Conservation (phyloP, 148 eudicot genomes). For the Diospyros lotus region DNA sequence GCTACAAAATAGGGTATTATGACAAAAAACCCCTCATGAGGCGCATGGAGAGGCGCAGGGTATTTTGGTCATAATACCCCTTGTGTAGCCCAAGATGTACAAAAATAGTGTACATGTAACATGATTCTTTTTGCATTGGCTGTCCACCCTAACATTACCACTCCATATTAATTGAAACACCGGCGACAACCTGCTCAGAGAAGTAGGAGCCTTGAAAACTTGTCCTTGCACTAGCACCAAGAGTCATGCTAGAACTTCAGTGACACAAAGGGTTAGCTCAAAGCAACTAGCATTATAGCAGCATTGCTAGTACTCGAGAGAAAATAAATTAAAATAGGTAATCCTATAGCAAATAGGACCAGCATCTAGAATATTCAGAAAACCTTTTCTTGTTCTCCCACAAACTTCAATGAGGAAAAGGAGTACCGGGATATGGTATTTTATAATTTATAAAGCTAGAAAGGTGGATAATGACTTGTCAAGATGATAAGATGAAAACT, state of each 20-base stretch:
- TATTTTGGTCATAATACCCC: no score
- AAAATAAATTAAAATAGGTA: neutral
- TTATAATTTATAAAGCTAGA: conserved; percentile 2
- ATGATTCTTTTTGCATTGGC: neutral
- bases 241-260: conserved; percentile 2
- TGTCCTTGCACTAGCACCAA: conserved; percentile 5
- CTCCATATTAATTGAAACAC: neutral
- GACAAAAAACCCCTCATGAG: no score
- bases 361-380: conserved; percentile 5
- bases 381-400: neutral
- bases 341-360: conserved; percentile 7
- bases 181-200: neutral
- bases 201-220: neutral
- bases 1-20: no score
- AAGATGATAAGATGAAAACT: conserved; percentile 3
- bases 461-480: conserved; percentile 11
- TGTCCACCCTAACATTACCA: neutral
- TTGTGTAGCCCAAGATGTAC: no score
- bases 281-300: conserved; percentile 1
- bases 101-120: neutral
- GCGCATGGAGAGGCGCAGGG: no score
- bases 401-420: neutral
- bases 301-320: neutral
- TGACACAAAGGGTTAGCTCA: conserved; percentile 7
- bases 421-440: conserved; percentile 6